Evolutionary conservation across 129 eudicot genomes (phyloP), one percentile per base, ranked within the genome.

Genomic region (Flaveria robusta): DNA sequence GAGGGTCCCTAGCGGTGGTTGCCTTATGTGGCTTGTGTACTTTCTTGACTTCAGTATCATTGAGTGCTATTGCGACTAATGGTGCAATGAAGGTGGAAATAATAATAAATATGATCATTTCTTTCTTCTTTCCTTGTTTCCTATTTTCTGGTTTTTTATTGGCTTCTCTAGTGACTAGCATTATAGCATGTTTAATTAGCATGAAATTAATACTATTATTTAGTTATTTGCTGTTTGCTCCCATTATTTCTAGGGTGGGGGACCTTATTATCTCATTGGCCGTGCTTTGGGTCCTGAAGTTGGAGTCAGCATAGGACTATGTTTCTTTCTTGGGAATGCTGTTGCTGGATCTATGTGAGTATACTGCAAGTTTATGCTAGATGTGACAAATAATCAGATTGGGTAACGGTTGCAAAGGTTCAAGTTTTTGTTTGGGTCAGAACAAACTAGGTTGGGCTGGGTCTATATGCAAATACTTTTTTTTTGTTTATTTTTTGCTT

Each of bases 221-320:
- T 5, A 23, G 18, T 22, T 76, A 37, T 76, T 45, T 63, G 41
- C 54, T 18, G 31, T 77, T 75, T 74, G 56, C 51, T 84, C 62
- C 58, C 51, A 51, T 81, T 68, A 27, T 52, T 16, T 79, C 66
- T 63, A 91, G 99, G 99, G 99, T 49, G 97, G 99, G 59, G 99
- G 99, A 27, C 99, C 99, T 52, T 94, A 94, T 83, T 94, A 94
- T 87, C 99, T 94, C 82, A 94, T 94, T 77, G 99, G 99, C 72
- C 97, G 99, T 82, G 97, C 99, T 67, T 89, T 94, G 89, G 99
- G 99, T 66, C 99, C 99, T 23, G 99, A 94, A 82, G 99, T 94
- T 81, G 99, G 99, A 81, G 99, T 94, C 68, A 94, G 99, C 90
- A 94, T 94, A 43, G 99, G 99, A 50, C 83, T 94, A n/a, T 94